Evolutionary conservation across 495 filamentous ascomycete species (phyloP).

Genomic region (Usnea hakonensis): DNA sequence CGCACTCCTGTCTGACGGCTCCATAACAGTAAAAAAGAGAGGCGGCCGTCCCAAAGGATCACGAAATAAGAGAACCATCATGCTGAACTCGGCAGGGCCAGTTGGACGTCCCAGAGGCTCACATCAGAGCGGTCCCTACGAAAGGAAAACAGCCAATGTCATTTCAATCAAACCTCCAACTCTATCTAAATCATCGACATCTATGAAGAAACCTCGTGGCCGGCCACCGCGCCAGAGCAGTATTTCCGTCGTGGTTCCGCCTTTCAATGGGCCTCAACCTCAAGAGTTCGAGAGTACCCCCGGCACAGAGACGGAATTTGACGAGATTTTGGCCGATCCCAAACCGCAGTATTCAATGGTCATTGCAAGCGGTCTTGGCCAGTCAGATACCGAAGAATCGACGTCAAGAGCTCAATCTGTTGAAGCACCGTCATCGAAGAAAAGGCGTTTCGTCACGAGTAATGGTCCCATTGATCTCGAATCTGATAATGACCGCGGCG

Average conservation of each 20-base stretch:
- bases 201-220: not conserved
- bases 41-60: not conserved
- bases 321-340: not conserved
- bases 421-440: not conserved
- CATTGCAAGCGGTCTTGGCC: constrained; percentile 14
- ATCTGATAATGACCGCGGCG: too few species aligned
- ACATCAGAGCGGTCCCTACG: not conserved
- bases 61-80: not conserved
- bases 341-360: constrained; percentile 20
- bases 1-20: not conserved
- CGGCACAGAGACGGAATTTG: not conserved
- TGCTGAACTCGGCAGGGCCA: not conserved
- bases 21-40: not conserved
- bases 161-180: not conserved
- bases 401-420: not conserved
- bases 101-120: not conserved
- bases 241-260: not conserved
- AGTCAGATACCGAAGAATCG: not conserved
- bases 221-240: not conserved
- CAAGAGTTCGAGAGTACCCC: not conserved
- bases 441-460: not conserved
- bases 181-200: not conserved
- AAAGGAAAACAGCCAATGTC: not conserved
- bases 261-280: constrained; percentile 19
- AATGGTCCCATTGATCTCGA: not conserved